Conservation (phyloP, 164 flowering plant species). For the Santalum album region DNA sequence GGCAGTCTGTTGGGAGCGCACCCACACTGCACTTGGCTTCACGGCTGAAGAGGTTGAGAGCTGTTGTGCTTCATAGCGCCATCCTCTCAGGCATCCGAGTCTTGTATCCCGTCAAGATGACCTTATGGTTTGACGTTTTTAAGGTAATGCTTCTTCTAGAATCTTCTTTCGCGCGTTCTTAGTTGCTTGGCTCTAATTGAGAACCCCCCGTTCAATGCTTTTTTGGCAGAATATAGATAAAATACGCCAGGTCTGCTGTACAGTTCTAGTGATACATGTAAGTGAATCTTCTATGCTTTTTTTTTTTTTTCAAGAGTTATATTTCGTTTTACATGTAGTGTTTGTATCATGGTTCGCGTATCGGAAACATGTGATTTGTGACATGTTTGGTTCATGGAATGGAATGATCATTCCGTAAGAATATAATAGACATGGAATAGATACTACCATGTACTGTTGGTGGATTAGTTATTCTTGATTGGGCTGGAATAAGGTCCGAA, state of each 20-base stretch:
- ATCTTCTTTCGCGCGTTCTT: constrained; percentile 3
- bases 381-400: too few species aligned
- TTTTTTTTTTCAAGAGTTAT: neutral
- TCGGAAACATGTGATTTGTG: too few species aligned
- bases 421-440: too few species aligned
- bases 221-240: constrained; percentile 98
- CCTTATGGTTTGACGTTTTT: constrained; percentile 94
- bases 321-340: too few species aligned
- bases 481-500: too few species aligned
- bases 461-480: too few species aligned
- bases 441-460: too few species aligned
- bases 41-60: constrained; percentile 51
- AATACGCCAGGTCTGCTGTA: constrained; percentile 65
- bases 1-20: constrained; percentile 96
- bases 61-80: constrained; percentile 87
- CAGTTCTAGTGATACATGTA: constrained; percentile 96
- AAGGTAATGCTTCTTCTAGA: constrained; percentile 39
- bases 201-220: constrained; percentile 8
- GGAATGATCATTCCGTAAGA: too few species aligned
- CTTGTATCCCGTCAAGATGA: constrained; percentile 77
- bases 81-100: constrained; percentile 90
- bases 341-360: too few species aligned
- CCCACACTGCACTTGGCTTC: constrained; percentile 86
- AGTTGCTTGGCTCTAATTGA: constrained; percentile 6
- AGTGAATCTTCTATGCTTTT: constrained; percentile 17